Conservation (phyloP, 176 grass and related monocot species). For the Oryza coarctata region DNA sequence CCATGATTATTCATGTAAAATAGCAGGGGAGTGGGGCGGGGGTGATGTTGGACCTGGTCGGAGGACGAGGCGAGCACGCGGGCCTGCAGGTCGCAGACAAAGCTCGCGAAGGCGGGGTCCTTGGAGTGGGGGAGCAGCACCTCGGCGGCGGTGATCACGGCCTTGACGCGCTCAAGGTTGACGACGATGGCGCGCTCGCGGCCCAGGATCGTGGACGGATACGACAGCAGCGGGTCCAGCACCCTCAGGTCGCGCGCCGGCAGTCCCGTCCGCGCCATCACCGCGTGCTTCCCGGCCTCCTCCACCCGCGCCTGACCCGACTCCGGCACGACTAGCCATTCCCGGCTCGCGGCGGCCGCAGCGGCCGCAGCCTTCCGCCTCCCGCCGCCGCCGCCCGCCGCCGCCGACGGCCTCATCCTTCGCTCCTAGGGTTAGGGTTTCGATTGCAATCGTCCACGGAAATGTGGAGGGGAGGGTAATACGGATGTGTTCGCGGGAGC, state of each 20-base stretch:
- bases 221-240: conserved; percentile 74
- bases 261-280: neutral
- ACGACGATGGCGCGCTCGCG: conserved; percentile 86
- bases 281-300: neutral
- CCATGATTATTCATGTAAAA: neutral
- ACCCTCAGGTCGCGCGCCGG: conserved; percentile 46
- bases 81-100: conserved; percentile 74
- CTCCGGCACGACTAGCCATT: neutral
- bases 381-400: no score
- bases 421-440: no score
- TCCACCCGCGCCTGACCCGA: neutral
- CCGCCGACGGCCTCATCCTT: neutral
- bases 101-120: conserved; percentile 68
- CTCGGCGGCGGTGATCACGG: conserved; percentile 83
- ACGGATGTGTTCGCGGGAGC: no score
- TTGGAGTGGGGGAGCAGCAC: conserved; percentile 83
- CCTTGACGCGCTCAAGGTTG: conserved; percentile 91
- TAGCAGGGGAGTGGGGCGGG: neutral
- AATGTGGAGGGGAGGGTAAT: no score
- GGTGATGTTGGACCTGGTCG: neutral
- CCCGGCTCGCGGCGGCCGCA: no score
- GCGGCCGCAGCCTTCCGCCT: neutral
- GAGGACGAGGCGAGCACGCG: conserved; percentile 49
- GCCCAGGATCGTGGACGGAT: conserved; percentile 92
- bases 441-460: no score